Base-by-base conservation (phyloP, 2,329 filamentous ascomycete species). In the Diplodia scrobiculata region DNA sequence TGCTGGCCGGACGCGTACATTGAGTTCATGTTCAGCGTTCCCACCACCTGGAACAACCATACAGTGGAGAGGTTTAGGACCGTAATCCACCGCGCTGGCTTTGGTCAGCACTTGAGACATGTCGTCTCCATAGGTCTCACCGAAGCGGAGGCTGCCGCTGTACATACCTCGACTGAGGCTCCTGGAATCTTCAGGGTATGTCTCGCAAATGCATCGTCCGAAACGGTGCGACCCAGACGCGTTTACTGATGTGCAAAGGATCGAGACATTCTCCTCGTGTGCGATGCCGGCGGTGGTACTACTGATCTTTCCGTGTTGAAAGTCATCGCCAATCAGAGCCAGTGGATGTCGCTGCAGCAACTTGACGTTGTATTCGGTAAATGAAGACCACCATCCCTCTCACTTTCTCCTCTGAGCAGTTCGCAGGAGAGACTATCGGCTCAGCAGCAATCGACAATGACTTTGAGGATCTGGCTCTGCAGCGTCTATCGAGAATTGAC, bases 21-120 rank as follows among this genome's bases (percentile, higher is more conserved):
- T 1, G 79, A 82, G 47, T 87, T 86, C 69, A 73, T 86, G 9
- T 86, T 86, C 73, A 84, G 82, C 53, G 83, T 85, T 0, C 84
- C 84, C 0, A 86, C 84, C 1, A 86, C 84, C 0, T 87, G 84
- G 84, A 81, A 75, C 1, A 76, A 82, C 66, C 77, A 78, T 7
- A 80, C 82, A 1, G 81, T 86, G 60, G 84, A 85, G 71, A 74
- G 72, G 5, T 86, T 85, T 73, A 82, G 82, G 66, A 70, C 71
- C 0, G 79, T 84, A 34, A 80, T 85, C 2, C 70, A 72, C 14
- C 72, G 77, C 17, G 81, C 83, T 0, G 84, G 84, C 0, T 87
- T 85, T 67, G 84, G 82, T 3, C 67, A 69, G 4, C 68, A 70
- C n/a, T 67, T 68, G 0, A 70, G 73, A 32, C 81, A 84, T 70